Base-by-base conservation (phyloP, 495 filamentous ascomycete genomes). In the Penicillium paxilli region DNA sequence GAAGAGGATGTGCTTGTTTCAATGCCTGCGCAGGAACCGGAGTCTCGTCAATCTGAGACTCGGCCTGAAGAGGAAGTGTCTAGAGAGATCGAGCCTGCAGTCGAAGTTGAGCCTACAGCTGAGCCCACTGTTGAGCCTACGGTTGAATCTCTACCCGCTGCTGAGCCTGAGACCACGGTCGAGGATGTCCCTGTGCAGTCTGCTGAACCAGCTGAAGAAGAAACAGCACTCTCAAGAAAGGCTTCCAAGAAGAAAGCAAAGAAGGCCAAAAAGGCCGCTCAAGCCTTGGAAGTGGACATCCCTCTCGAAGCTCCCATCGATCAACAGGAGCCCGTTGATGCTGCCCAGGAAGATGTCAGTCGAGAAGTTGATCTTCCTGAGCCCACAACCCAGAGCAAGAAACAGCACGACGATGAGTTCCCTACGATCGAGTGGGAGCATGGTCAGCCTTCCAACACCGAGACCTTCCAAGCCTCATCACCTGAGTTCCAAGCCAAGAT, bases 401-500 rank as follows among this genome's bases (percentile, higher is more conserved):
- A 52, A 26, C 57, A 59, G 23, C 58, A 64, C 14, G 66, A 70
- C 10, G 64, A 72, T 6, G 60, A 51, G 41, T 76, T 69, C 63
- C 69, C 71, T 54, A 47, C 58, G 37, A 78, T 72, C 62, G 72
- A 72, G 46, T 76, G 67, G 69, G 65, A 69, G 30, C 67, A 67
- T 42, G 57, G 45, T 46, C 61, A 67, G 44, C 49, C 61, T 51
- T 64, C 66, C 40, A 58, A 55, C 21, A 40, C 45, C n/a, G 62
- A 67, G 46, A 58, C 61, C 37, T 58, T 58, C 22, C 49, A 54
- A 5, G 66, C 70, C 28, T 64, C 44, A 53, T 63, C 22, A 55
- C 49, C 55, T 38, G 67, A 68, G 49, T 42, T 57, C 42, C 63
- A 69, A 37, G 53, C 65, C 23, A 54, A 49, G n/a, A 57, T 47